phyloP scores from a whole-genome alignment of 1,139 yeast species.

The Geotrichum klebahnii region DNA sequence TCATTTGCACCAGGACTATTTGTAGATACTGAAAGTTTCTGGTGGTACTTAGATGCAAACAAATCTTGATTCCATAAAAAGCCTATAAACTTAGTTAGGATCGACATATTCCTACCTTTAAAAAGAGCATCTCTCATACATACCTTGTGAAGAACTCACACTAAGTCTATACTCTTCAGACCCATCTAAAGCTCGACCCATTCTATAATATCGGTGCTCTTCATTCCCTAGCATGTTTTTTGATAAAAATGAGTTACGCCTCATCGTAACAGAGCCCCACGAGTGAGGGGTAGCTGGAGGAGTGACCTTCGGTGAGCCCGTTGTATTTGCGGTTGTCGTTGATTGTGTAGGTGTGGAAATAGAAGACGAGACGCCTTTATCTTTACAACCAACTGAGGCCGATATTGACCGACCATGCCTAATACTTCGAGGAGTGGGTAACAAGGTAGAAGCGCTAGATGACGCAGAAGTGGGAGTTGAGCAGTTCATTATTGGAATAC shows the following conservation, averaged over 20 bases:
- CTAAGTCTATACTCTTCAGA: constrained; percentile 16
- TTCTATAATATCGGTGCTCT: constrained; percentile 19
- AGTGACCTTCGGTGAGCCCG: not conserved
- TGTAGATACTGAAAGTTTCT: constrained; percentile 3
- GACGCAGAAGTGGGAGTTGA: not conserved
- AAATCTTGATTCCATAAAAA: constrained; percentile 21
- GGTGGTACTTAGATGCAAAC: constrained; percentile 16
- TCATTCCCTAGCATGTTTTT: constrained; percentile 18
- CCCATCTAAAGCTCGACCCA: constrained; percentile 15
- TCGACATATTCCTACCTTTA: not conserved
- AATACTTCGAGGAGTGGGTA: not conserved
- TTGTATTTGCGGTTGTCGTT: not conserved
- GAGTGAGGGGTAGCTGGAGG: not conserved
- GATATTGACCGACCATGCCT: not conserved
- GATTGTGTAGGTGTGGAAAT: not conserved
- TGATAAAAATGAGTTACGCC: constrained; percentile 9
- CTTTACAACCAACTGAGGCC: not conserved
- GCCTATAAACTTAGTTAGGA: not conserved
- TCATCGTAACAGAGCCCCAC: not conserved
- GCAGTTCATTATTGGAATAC: not conserved
- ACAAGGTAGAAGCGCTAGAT: not conserved
- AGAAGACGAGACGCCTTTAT: not conserved
- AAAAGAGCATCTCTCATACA: not conserved
- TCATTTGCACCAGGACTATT: not conserved
- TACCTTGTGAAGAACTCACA: constrained; percentile 19